Percentiles rank a stretch among this genome's conserved stretches.
phyloP scores from a whole-genome alignment of 116 monocot genomes.

The Posidonia oceanica region DNA sequence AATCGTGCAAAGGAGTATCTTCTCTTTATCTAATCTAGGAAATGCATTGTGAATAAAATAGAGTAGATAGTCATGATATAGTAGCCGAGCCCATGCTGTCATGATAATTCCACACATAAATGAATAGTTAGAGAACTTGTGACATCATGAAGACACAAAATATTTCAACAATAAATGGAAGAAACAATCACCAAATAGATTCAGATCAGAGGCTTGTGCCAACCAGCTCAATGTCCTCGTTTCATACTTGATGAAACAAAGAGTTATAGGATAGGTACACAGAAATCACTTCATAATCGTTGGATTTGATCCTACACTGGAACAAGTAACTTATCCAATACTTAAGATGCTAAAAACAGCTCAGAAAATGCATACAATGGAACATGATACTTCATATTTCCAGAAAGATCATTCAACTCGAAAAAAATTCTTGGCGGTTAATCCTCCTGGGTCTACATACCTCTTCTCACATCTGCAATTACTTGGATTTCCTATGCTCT shows the following conservation, averaged over 20 bases:
- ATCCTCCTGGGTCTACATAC: not conserved
- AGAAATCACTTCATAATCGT: not conserved
- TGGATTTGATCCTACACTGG: not conserved
- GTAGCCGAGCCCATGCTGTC: too few species aligned
- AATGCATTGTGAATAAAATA: too few species aligned
- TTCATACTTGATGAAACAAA: not conserved
- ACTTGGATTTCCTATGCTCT: conserved; percentile 25
- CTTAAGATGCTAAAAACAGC: not conserved
- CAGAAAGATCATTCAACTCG: not conserved
- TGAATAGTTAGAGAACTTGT: too few species aligned
- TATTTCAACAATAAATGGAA: too few species aligned
- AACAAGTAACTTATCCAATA: not conserved
- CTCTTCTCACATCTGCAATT: not conserved
- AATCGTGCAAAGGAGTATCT: too few species aligned
- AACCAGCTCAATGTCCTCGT: too few species aligned
- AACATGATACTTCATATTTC: not conserved
- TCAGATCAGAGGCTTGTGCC: too few species aligned
- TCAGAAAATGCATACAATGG: not conserved
- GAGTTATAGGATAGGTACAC: not conserved
- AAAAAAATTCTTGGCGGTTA: not conserved
- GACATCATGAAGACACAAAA: too few species aligned
- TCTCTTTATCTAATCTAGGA: too few species aligned
- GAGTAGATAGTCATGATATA: too few species aligned
- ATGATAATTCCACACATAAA: too few species aligned
- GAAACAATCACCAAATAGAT: too few species aligned